Evolutionary conservation across 1,139 yeast species (phyloP).

Genomic region (Suhomyces maxii): DNA sequence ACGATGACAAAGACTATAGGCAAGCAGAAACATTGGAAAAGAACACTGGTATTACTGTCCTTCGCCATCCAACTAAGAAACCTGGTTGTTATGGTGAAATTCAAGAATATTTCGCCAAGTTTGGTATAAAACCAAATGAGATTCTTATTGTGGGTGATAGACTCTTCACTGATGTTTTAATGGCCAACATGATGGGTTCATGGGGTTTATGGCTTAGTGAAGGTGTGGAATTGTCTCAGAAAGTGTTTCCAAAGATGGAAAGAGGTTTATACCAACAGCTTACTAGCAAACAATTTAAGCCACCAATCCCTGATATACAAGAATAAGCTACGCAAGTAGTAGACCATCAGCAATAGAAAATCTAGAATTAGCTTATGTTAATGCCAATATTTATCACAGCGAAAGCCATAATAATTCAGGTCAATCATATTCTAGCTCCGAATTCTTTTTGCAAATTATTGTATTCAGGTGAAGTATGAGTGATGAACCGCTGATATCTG

Average conservation of each 20-base stretch:
- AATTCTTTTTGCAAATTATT: no score
- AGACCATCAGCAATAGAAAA: no score
- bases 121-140: conserved; percentile 57
- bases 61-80: conserved; percentile 77
- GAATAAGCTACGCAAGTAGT: no score
- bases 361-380: no score
- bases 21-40: conserved; percentile 68
- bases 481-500: no score
- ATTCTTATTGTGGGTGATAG: conserved; percentile 90
- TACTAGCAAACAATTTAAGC: not conserved
- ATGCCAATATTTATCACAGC: no score
- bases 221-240: conserved; percentile 64
- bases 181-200: conserved; percentile 94
- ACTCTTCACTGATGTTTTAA: conserved; percentile 82
- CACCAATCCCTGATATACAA: not conserved
- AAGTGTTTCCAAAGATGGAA: conserved; percentile 54
- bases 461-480: no score
- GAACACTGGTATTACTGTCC: conserved; percentile 72
- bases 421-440: no score
- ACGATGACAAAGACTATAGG: conserved; percentile 60
- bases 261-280: conserved; percentile 23
- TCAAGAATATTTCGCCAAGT: conserved; percentile 51
- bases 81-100: conserved; percentile 87
- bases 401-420: no score
- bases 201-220: conserved; percentile 79